Base-by-base conservation (phyloP, 2,329 filamentous ascomycete genomes). In the Cercospora sp. region DNA sequence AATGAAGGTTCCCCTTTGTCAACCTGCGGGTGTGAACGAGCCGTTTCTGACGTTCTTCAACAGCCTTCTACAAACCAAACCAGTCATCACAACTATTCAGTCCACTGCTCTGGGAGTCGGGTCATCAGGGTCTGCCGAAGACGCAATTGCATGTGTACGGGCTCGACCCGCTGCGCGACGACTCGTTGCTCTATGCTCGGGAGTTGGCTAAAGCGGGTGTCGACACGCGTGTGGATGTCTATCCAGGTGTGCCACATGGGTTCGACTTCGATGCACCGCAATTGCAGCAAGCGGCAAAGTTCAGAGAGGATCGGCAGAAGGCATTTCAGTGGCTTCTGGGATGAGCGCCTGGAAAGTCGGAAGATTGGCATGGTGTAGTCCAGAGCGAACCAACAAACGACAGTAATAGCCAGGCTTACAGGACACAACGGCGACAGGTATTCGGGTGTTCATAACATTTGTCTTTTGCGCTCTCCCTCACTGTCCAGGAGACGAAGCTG, bases 141-240 rank as follows among this genome's bases (percentile, higher is more conserved):
- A 81, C 82, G 0, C 78, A 77, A 0, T 78, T 85, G 66, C 81
- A 80, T 0, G 77, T 85, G 28, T 80, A 82, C 7, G 84, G 84
- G 0, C 71, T 78, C 7, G 84, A 85, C 76, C 81, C 82, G 0
- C 63, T 86, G 26, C 73, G 84, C 21, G 84, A 86, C 64, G 83
- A 86, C 69, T 83, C 78, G 0, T 65, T 86, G 12, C 71, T 85
- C 8, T 85, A 80, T 72, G 82, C 76, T 3, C 80, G 79, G 32
- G 72, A 82, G 0, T 71, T 87, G 66, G 75, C 80, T 16, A 82
- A 83, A 61, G 68, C 66, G 13, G 80, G 75, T 2, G 77, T 84
- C 4, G 72, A 78, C 69, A 84, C 83, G 0, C 79, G 77, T 55
- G 40, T 85, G 10, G 80, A 84, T 34, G 69, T 82, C 32, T 82